These are phyloP conservation scores for Pseudocercospora macadamiae DNA, from an alignment of 2,329 filamentous ascomycete species.

Conservation along the genomic window DNA sequence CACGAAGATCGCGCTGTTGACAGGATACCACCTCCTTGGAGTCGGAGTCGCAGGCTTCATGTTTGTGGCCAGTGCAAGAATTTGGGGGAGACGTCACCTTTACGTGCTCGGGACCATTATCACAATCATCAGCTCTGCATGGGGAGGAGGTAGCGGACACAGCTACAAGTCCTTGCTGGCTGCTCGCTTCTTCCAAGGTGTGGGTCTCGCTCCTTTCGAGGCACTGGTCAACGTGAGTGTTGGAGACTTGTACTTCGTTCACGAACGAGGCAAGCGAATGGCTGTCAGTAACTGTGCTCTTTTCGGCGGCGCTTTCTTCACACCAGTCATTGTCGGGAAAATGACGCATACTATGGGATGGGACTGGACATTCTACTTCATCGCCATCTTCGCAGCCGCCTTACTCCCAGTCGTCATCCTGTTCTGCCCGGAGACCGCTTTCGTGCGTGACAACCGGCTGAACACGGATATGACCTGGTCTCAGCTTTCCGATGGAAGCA, in stretches of 20 bases:
- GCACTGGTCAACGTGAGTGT: slow-evolving; percentile 85
- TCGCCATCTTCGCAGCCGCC: slow-evolving; percentile 77
- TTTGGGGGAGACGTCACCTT: slow-evolving; percentile 91
- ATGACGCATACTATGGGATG: slow-evolving; percentile 78
- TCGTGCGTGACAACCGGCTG: slow-evolving; percentile 64
- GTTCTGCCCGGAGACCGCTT: slow-evolving; percentile 85
- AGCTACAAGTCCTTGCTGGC: slow-evolving; percentile 74
- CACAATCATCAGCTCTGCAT: slow-evolving; percentile 72
- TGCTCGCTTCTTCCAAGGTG: slow-evolving; percentile 81
- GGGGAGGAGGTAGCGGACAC: slow-evolving; percentile 71
- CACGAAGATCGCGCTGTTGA: slow-evolving; percentile 77
- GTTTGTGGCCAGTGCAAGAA: slow-evolving; percentile 82
- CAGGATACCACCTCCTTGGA: slow-evolving; percentile 84
- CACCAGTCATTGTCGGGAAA: slow-evolving; percentile 87
- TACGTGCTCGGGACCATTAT: slow-evolving; percentile 78
- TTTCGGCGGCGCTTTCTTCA: slow-evolving; percentile 73
- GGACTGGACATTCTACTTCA: slow-evolving; percentile 85
- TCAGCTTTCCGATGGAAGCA: slow-evolving; percentile 4
- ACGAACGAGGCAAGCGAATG: slow-evolving; percentile 81
- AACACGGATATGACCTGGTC: slow-evolving; percentile 66
- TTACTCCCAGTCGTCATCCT: slow-evolving; percentile 74
- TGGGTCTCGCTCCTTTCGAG: slow-evolving; percentile 87
- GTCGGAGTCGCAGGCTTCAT: slow-evolving; percentile 80
- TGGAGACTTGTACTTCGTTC: slow-evolving; percentile 88
- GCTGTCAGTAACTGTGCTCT: slow-evolving; percentile 73